phyloP scores from a whole-genome alignment of 164 flowering plant genomes.

The Aristolochia californica region DNA sequence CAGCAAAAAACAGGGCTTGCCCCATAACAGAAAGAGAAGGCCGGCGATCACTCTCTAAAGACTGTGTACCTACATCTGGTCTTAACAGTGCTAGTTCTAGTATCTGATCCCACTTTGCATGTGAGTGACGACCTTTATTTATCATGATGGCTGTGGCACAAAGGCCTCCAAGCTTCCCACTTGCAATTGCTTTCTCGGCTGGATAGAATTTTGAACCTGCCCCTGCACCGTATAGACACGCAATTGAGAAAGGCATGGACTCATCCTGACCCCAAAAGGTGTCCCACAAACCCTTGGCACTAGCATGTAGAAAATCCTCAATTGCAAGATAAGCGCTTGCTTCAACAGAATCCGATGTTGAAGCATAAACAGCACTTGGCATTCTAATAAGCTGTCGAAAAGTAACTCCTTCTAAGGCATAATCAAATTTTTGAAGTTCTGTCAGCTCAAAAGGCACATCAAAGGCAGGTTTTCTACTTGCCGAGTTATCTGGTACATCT shows the following conservation, averaged over 20 bases:
- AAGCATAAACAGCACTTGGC: conserved; percentile 80
- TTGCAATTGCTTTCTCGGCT: conserved; percentile 76
- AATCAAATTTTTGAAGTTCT: conserved; percentile 86
- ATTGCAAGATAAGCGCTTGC: conserved; percentile 74
- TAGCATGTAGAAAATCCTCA: conserved; percentile 84
- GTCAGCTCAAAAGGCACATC: conserved; percentile 79
- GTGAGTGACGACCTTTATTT: conserved; percentile 52
- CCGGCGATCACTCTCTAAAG: conserved; percentile 27
- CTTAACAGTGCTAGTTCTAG: conserved; percentile 67
- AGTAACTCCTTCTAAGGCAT: conserved; percentile 74
- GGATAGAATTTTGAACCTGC: conserved; percentile 59
- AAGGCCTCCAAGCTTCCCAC: conserved; percentile 60
- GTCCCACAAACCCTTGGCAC: conserved; percentile 86
- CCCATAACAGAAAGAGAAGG: conserved; percentile 60
- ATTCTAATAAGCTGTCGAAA: conserved; percentile 85
- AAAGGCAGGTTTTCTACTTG: conserved; percentile 23
- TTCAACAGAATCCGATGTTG: conserved; percentile 61
- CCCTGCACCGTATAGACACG: conserved; percentile 40
- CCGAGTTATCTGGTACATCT: conserved; percentile 27
- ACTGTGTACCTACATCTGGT: conserved; percentile 45
- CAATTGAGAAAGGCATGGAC: conserved; percentile 65
- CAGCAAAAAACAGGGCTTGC: conserved; percentile 73
- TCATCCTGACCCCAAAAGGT: conserved; percentile 77
- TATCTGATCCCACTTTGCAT: conserved; percentile 83
- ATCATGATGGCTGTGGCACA: conserved; percentile 71